Percentiles rank a stretch among this genome's conserved stretches.
These are phyloP conservation scores for Myxozyma geophila DNA, from an alignment of 805 yeast genomes.

Conservation along the genomic window DNA sequence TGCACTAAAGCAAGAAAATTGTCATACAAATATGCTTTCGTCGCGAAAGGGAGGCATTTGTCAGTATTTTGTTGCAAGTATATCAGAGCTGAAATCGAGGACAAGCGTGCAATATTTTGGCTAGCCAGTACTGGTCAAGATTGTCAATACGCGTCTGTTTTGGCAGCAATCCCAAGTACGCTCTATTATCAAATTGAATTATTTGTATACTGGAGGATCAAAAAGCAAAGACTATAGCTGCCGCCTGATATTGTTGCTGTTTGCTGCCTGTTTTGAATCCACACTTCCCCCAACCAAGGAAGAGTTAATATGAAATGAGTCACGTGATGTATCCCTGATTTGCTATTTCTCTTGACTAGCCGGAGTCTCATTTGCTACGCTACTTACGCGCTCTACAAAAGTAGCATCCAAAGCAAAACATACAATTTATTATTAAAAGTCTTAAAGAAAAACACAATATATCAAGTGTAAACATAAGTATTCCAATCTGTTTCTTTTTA, in stretches of 20 bases:
- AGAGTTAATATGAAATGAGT: background rate
- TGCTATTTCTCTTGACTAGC: background rate
- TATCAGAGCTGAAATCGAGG: background rate
- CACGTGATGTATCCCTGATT: background rate
- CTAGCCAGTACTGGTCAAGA: no score
- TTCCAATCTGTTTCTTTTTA: background rate
- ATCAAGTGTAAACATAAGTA: background rate
- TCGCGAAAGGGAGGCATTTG: slow-evolving; percentile 47
- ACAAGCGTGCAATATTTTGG: background rate
- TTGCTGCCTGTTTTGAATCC: no score
- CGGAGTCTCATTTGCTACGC: background rate
- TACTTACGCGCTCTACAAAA: background rate
- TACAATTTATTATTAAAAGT: background rate
- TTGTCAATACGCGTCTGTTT: no score
- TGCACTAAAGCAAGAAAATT: background rate
- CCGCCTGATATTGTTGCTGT: no score
- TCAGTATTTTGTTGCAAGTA: background rate
- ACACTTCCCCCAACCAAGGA: no score
- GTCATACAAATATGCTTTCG: slow-evolving; percentile 46
- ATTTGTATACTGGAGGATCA: no score
- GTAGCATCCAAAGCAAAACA: no score
- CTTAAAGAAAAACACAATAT: background rate
- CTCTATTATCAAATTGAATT: no score
- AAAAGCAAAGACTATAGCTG: no score
- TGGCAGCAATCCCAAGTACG: no score